Percentiles rank a stretch among this genome's conserved stretches.
These are phyloP conservation scores for Yamadazyma trypodendri DNA, from an alignment of 1,139 yeast species.

Conservation along the genomic window DNA sequence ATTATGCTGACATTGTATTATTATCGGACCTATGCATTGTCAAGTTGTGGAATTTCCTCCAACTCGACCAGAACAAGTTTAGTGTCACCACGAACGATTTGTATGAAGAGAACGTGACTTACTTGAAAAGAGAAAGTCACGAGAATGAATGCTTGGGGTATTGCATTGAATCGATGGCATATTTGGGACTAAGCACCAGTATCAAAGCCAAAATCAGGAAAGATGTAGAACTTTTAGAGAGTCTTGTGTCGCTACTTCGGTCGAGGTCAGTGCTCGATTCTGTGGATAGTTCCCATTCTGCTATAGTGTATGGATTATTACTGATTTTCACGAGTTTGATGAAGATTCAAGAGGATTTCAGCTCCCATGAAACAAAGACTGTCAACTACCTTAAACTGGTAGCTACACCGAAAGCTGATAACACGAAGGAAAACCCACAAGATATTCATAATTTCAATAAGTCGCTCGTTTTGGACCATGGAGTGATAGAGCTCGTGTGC, in stretches of 20 bases:
- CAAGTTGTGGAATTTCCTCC: conserved; percentile 45
- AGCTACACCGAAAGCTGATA: conserved; percentile 25
- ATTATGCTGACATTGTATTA: conserved; percentile 21
- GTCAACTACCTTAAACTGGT: conserved; percentile 34
- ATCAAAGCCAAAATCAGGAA: conserved; percentile 31
- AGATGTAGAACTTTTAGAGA: conserved; percentile 29
- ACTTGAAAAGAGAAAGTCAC: conserved; percentile 14
- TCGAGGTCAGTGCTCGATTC: conserved; percentile 7
- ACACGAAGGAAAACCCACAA: conserved; percentile 21
- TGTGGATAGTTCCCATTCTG: conserved; percentile 14
- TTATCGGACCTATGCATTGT: conserved; percentile 35
- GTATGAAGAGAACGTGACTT: conserved; percentile 18
- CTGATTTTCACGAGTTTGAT: conserved; percentile 39
- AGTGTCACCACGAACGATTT: conserved; percentile 21
- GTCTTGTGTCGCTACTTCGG: conserved; percentile 16
- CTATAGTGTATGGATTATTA: conserved; percentile 36
- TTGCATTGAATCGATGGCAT: conserved; percentile 48
- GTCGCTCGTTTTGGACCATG: conserved; percentile 25
- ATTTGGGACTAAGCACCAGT: conserved; percentile 37
- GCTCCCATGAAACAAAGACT: conserved; percentile 18
- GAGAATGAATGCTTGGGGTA: conserved; percentile 15
- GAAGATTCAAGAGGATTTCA: conserved; percentile 19
- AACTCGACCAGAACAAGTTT: conserved; percentile 20
- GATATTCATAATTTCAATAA: conserved; percentile 32
- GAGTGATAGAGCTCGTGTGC: conserved; percentile 26